These are phyloP conservation scores for Proliferodiscus dingleyae DNA, from an alignment of 2,329 filamentous ascomycete genomes.

Conservation along the genomic window DNA sequence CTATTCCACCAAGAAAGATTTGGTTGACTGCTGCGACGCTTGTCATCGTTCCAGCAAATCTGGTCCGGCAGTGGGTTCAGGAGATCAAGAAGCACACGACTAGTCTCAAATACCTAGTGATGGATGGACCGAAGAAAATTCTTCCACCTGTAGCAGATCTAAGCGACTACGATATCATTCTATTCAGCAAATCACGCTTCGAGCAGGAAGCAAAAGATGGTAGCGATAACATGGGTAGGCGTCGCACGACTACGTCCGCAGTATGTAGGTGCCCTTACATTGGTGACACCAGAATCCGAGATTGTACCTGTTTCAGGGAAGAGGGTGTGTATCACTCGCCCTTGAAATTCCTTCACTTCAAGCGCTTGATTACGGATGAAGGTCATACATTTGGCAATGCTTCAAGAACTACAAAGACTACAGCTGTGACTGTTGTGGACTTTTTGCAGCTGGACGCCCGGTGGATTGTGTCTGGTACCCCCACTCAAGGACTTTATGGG, in stretches of 20 bases:
- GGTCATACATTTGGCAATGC: conserved; percentile 78
- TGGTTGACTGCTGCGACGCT: conserved; percentile 66
- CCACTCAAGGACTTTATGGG: conserved; percentile 76
- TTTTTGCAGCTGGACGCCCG: conserved; percentile 61
- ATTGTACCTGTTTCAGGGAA: conserved; percentile 39
- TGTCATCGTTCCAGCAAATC: conserved; percentile 76
- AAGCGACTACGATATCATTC: conserved; percentile 64
- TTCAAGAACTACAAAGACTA: conserved; percentile 49
- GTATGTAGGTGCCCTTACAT: conserved; percentile 28
- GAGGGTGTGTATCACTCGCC: conserved; percentile 50
- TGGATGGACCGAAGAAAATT: conserved; percentile 46
- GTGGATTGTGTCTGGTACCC: conserved; percentile 90
- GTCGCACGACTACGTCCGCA: neutral
- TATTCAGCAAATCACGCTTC: conserved; percentile 72
- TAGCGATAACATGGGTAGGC: conserved; percentile 40
- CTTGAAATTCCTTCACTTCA: conserved; percentile 70
- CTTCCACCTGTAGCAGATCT: conserved; percentile 58
- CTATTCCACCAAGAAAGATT: conserved; percentile 44
- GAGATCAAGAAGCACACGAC: conserved; percentile 76
- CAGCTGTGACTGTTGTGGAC: conserved; percentile 48
- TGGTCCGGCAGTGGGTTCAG: conserved; percentile 76
- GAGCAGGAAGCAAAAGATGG: conserved; percentile 58
- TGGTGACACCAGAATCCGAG: conserved; percentile 36
- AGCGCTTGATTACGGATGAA: conserved; percentile 87
- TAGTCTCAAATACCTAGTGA: conserved; percentile 58